Base-by-base conservation (phyloP, 1,284 basidiomycete species). In the Heimioporus retisporus region DNA sequence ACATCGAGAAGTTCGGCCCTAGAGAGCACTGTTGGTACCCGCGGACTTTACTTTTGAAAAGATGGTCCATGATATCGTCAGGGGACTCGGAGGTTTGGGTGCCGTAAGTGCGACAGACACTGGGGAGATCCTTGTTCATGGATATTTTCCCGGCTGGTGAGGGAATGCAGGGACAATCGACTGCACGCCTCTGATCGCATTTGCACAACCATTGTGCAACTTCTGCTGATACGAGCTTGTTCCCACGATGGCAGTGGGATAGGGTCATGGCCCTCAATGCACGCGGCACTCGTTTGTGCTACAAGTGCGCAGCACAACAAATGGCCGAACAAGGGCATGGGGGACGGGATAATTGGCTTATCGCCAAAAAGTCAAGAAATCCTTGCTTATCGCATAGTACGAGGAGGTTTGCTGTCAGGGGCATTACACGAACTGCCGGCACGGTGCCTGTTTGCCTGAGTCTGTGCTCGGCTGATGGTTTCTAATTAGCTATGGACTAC, bases 241-340 rank as follows among this genome's bases (percentile, higher is more conserved):
- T 35, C 35, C 35, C 35, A 35, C 35, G 35, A 35, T 35, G 79
- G 76, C 69, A 70, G 1, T 71, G 75, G 58, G 76, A 81, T 21
- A 66, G 59, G n/a, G 58, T 75, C 14, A 65, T 77, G 60, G 58
- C 63, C 16, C 66, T 78, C n/a, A 81, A 81, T 62, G 68, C 69
- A 25, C 68, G 70, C 21, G 76, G 76, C 11, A 64, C 74, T 18
- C 71, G 79, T 55, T 67, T 76, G 43, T 81, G 77, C 70, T 81
- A 79, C 65, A 79, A 77, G 65, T 74, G 78, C 19, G 81, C 79
- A 5, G 81, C 79, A 21, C 55, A 58, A 10, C 76, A 78, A 51
- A 79, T 82, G 79, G 73, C 81, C 59, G 65, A 66, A 61, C 81
- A 82, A 71, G 81, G 79, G 44, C 71, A 69, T 25, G 81, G 82